These are phyloP conservation scores for Clathrospora elynae DNA, from an alignment of 2,329 filamentous ascomycete genomes.

Conservation along the genomic window DNA sequence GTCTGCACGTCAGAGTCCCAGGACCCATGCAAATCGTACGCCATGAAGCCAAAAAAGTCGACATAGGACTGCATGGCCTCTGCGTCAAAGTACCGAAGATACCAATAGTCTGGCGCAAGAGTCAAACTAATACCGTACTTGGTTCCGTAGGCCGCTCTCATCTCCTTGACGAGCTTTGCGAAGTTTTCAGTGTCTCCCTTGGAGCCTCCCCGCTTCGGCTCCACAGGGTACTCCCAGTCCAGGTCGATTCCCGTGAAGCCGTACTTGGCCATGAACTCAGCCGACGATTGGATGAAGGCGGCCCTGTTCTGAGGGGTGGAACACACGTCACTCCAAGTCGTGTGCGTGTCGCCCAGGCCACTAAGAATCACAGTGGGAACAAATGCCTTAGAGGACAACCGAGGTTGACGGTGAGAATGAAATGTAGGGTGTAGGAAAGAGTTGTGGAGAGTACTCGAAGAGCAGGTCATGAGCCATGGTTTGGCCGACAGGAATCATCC, in stretches of 20 bases:
- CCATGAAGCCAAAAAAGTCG: conserved; percentile 24
- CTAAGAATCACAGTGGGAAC: background rate
- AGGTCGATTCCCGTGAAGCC: conserved; percentile 54
- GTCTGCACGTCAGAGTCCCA: too few species aligned
- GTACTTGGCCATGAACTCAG: conserved; percentile 50
- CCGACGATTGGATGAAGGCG: conserved; percentile 47
- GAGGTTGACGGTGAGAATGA: background rate
- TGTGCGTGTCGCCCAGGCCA: background rate
- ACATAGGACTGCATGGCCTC: conserved; percentile 47
- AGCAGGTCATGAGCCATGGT: background rate
- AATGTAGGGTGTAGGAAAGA: conserved; percentile 1
- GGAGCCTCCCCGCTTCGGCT: conserved; percentile 43
- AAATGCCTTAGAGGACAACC: conserved; percentile 2
- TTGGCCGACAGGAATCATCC: conserved; percentile 1
- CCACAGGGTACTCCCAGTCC: conserved; percentile 49
- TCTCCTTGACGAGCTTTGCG: conserved; percentile 19
- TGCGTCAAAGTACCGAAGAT: conserved; percentile 32
- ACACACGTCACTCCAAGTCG: conserved; percentile 4
- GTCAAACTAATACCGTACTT: conserved; percentile 33
- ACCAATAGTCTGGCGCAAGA: conserved; percentile 29
- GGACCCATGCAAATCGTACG: too few species aligned
- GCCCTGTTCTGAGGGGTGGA: conserved; percentile 21
- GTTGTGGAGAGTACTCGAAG: conserved; percentile 2
- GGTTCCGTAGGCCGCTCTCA: conserved; percentile 15
- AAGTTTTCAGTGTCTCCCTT: conserved; percentile 40